Conservation (phyloP, 2,329 filamentous ascomycete genomes). For the Oidium heveae region DNA sequence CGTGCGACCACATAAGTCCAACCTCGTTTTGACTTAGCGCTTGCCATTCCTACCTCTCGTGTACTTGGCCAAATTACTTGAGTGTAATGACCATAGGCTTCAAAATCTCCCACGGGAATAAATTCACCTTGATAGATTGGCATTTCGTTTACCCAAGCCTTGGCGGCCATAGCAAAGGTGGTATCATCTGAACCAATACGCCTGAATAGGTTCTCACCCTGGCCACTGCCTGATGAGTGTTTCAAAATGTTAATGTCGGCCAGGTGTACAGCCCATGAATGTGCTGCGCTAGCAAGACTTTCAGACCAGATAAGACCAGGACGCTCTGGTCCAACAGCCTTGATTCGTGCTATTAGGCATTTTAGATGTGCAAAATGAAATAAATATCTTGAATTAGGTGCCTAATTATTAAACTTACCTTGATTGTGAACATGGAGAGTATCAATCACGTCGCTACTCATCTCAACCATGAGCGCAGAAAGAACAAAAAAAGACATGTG, state of each 20-base stretch:
- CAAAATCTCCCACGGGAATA: slow-evolving; percentile 1
- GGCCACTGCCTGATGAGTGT: neutral
- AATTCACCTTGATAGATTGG: slow-evolving; percentile 1
- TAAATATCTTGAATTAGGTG: no score
- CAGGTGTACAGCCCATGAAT: neutral
- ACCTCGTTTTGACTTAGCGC: neutral
- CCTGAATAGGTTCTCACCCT: neutral
- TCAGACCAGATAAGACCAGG: neutral
- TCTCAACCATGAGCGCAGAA: no score
- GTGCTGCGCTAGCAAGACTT: neutral
- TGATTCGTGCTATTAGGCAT: neutral
- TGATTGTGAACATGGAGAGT: no score
- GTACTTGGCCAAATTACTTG: slow-evolving; percentile 3
- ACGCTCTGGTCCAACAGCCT: neutral
- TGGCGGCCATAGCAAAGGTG: neutral
- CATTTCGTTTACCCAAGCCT: slow-evolving; percentile 2
- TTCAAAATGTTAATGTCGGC: neutral
- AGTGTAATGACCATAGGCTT: slow-evolving; percentile 3
- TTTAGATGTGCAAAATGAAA: no score
- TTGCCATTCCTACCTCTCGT: slow-evolving; percentile 1
- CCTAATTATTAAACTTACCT: no score
- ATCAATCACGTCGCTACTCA: no score
- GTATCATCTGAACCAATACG: neutral
- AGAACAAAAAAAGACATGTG: no score
- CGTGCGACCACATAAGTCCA: neutral